Evolutionary conservation across 768 basidiomycete species (phyloP), one percentile per base, ranked within the genome.

Genomic region (Kwoniella europaea): DNA sequence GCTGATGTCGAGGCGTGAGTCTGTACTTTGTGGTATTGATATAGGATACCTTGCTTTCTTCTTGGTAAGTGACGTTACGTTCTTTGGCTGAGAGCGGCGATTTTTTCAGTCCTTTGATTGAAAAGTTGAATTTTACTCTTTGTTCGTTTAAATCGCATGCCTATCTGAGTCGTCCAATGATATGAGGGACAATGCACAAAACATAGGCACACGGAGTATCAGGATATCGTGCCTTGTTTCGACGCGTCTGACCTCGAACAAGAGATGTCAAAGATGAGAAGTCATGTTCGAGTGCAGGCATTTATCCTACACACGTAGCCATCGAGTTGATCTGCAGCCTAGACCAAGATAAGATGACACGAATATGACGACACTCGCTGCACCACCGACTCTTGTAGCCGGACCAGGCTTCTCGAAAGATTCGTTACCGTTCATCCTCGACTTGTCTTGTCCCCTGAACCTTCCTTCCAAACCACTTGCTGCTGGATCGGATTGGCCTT

Each of bases 381-480:
- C 54, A 15, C 12, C 41, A 13, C 60, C 67, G 10, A 24, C 18
- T 20, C 44, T 53, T 22, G 2, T 59, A 18, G 59, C 44, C 16
- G 27, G 24, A 12, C 15, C 43, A 46, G 44, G 27, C 22, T 35
- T 18, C 43, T 7, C 35, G 9, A 16, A 41, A 46, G 9, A 3
- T 1, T 35, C 20, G 2, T 62, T 76, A 10, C 67, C 67, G 1
- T 76, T 69, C 65, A 55, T 0, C 13, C 65, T 76, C 7, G 75
- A 76, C 35, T 50, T 71, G 2, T 67, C 75, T 16, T 76, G 75
- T 58, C 76, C 75, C 10, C 43, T 74, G 10, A 27, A 54, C 15
- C 24, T 73, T 22, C 71, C 74, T 43, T 54, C 56, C 10, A 77
- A 73, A 62, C 57, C 54, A 5, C n/a, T 57, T 9, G 29, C 53